A percentile compares a stretch with the other conserved stretches of the same genome.
Evolutionary conservation across 2,329 filamentous ascomycete genomes (phyloP).

Genomic region (Biscogniauxia marginata): DNA sequence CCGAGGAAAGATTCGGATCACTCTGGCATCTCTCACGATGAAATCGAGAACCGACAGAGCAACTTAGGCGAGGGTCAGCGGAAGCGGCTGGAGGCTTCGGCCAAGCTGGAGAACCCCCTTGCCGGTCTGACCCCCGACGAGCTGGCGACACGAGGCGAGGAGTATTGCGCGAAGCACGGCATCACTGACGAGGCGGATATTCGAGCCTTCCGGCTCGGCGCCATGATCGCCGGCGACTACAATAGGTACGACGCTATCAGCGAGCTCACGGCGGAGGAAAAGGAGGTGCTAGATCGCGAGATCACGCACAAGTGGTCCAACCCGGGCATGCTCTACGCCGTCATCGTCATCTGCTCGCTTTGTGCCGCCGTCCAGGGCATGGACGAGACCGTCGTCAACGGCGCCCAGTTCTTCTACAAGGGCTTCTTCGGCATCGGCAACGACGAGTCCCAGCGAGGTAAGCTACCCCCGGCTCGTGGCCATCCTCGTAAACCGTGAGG

Average conservation of each 20-base stretch:
- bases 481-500: background rate
- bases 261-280: slow-evolving; percentile 58
- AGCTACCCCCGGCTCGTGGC: too few species aligned
- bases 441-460: slow-evolving; percentile 41
- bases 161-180: slow-evolving; percentile 56
- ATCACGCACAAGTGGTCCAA: slow-evolving; percentile 68
- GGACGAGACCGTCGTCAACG: slow-evolving; percentile 70
- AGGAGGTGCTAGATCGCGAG: slow-evolving; percentile 56
- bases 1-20: slow-evolving; percentile 24
- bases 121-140: slow-evolving; percentile 41
- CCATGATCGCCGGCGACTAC: slow-evolving; percentile 54
- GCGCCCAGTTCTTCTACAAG: slow-evolving; percentile 65
- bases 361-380: slow-evolving; percentile 68
- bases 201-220: slow-evolving; percentile 58
- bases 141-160: slow-evolving; percentile 54
- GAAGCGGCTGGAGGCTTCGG: slow-evolving; percentile 35
- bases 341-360: slow-evolving; percentile 51
- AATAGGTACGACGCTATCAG: slow-evolving; percentile 49
- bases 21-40: slow-evolving; percentile 26
- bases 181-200: slow-evolving; percentile 55
- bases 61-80: slow-evolving; percentile 27
- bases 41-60: slow-evolving; percentile 25
- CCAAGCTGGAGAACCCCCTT: slow-evolving; percentile 42
- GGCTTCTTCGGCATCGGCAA: slow-evolving; percentile 59
- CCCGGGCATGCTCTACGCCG: slow-evolving; percentile 61